Percentiles rank a stretch among this genome's conserved stretches.
Conservation (phyloP, 768 basidiomycete species). For the Suillus hirtellus region DNA sequence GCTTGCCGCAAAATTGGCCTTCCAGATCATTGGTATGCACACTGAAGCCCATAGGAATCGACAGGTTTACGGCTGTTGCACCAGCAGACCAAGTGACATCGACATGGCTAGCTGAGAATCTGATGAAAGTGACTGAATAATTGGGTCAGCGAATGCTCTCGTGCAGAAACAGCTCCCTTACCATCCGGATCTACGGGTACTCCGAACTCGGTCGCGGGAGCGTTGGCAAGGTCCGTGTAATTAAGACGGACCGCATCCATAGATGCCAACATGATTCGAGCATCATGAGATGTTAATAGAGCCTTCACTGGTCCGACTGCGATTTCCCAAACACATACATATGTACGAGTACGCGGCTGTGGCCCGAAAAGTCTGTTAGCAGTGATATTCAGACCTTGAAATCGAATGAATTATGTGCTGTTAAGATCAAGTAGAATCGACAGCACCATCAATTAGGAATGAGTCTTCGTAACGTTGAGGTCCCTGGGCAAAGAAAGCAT, state of each 20-base stretch:
- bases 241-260: conserved; percentile 63
- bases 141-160: conserved; percentile 10
- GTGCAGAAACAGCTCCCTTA: conserved; percentile 34
- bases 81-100: conserved; percentile 58
- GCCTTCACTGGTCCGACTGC: conserved; percentile 64
- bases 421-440: not conserved
- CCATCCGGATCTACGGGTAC: conserved; percentile 76
- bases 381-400: conserved; percentile 72
- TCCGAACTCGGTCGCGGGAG: conserved; percentile 70
- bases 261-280: conserved; percentile 50
- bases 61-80: conserved; percentile 53
- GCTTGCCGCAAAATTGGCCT: conserved; percentile 63
- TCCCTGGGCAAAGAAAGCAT: conserved; percentile 31
- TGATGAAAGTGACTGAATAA: conserved; percentile 78
- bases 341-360: conserved; percentile 78
- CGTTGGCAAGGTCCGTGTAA: conserved; percentile 75
- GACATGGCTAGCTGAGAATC: conserved; percentile 54
- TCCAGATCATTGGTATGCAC: conserved; percentile 78
- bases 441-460: conserved; percentile 53
- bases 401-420: conserved; percentile 6
- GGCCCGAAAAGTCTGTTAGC: conserved; percentile 90
- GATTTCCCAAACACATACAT: conserved; percentile 94
- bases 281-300: conserved; percentile 54
- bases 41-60: conserved; percentile 58
- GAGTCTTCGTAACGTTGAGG: conserved; percentile 29